Percentiles rank a stretch among this genome's conserved stretches.
phyloP scores from a whole-genome alignment of 768 basidiomycete genomes.

The Calocybe cyanea region DNA sequence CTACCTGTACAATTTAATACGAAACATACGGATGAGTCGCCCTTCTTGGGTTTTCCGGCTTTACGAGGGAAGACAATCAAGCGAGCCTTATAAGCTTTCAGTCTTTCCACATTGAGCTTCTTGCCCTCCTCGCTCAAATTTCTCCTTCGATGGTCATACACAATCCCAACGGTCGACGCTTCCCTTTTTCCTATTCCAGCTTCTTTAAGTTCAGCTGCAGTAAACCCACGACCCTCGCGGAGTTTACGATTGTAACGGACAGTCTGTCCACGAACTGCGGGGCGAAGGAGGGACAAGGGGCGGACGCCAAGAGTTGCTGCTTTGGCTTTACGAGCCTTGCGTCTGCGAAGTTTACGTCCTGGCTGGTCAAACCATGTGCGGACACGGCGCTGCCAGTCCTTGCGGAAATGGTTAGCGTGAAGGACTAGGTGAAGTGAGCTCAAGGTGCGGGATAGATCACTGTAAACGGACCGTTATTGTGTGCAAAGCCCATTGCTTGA shows the following conservation, averaged over 20 bases:
- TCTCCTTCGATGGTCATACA: slow-evolving; percentile 95
- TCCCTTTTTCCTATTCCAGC: slow-evolving; percentile 94
- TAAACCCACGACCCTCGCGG: slow-evolving; percentile 96
- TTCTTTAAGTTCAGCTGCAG: slow-evolving; percentile 89
- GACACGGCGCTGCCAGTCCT: slow-evolving; percentile 98
- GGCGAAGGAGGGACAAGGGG: slow-evolving; percentile 88
- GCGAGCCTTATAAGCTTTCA: slow-evolving; percentile 89
- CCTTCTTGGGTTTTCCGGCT: slow-evolving; percentile 92
- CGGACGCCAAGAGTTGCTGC: slow-evolving; percentile 89
- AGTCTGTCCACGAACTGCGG: slow-evolving; percentile 94
- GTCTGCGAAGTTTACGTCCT: slow-evolving; percentile 93
- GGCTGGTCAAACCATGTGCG: slow-evolving; percentile 99
- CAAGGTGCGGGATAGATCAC: slow-evolving; percentile 3
- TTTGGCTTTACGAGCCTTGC: slow-evolving; percentile 88
- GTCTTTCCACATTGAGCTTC: slow-evolving; percentile 88
- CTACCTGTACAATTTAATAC: slow-evolving; percentile 1
- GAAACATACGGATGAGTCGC: slow-evolving; percentile 79
- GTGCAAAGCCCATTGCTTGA: slow-evolving; percentile 70
- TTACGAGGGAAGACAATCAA: slow-evolving; percentile 98
- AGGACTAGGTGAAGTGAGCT: slow-evolving; percentile 52
- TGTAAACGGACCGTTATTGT: slow-evolving; percentile 69
- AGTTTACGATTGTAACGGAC: slow-evolving; percentile 98
- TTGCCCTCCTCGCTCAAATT: slow-evolving; percentile 97
- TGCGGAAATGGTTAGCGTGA: slow-evolving; percentile 93
- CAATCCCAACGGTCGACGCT: slow-evolving; percentile 88